A percentile compares a stretch with the other conserved stretches of the same genome.
Evolutionary conservation across 2,329 filamentous ascomycete genomes (phyloP).

Genomic region (Penicillium expansum): DNA sequence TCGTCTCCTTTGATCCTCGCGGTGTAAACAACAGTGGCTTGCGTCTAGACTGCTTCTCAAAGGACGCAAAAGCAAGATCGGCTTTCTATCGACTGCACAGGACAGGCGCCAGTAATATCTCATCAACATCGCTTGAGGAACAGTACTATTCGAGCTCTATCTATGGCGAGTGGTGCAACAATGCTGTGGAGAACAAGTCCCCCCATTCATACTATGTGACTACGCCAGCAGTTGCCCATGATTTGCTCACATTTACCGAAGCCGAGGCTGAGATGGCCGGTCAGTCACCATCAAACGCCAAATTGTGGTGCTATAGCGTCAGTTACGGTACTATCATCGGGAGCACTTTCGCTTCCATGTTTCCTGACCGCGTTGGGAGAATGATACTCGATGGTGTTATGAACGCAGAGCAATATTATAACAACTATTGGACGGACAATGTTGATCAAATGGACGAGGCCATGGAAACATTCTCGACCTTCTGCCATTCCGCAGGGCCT

Average conservation of each 20-base stretch:
- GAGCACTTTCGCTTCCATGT: constrained; percentile 47
- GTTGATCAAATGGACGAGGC: constrained; percentile 56
- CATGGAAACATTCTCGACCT: constrained; percentile 53
- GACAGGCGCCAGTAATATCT: constrained; percentile 23
- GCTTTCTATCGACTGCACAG: constrained; percentile 23
- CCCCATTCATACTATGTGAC: constrained; percentile 17
- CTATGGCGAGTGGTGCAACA: constrained; percentile 21
- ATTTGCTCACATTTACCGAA: constrained; percentile 26
- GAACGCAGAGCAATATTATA: constrained; percentile 49
- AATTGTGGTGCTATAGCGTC: constrained; percentile 52
- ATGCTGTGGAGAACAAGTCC: constrained; percentile 15
- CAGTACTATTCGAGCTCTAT: constrained; percentile 23
- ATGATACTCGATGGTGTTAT: constrained; percentile 46
- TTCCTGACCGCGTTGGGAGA: constrained; percentile 40
- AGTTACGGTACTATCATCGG: constrained; percentile 51
- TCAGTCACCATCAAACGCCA: constrained; percentile 21
- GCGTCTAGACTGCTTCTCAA: constrained; percentile 25
- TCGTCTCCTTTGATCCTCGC: constrained; percentile 45
- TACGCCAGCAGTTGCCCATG: constrained; percentile 17
- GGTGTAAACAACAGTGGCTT: constrained; percentile 39
- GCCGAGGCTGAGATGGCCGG: constrained; percentile 39
- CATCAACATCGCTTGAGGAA: constrained; percentile 31
- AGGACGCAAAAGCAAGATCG: constrained; percentile 16
- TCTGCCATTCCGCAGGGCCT: constrained; percentile 52
- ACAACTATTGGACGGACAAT: constrained; percentile 48